Conservation (phyloP, 768 basidiomycete species). For the Russula ochroleuca region DNA sequence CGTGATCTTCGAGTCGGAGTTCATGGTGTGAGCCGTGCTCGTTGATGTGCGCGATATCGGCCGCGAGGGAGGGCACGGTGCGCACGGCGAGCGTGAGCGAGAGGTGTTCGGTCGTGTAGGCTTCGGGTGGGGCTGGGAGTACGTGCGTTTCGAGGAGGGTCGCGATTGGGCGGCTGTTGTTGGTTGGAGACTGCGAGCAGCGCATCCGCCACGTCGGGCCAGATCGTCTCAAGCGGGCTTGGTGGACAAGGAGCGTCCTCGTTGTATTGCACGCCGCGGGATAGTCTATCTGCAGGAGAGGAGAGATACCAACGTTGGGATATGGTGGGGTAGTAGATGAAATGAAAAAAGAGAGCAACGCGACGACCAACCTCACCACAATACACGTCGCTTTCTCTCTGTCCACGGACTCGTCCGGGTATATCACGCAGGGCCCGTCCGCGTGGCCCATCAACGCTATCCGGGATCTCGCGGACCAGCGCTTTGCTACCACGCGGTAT, state of each 20-base stretch:
- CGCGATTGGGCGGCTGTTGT: slow-evolving; percentile 33
- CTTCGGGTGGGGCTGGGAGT: slow-evolving; percentile 48
- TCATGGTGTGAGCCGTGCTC: too few species aligned
- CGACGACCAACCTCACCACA: slow-evolving; percentile 39
- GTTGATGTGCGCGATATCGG: slow-evolving; percentile 88
- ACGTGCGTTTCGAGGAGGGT: slow-evolving; percentile 42
- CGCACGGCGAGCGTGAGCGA: slow-evolving; percentile 79
- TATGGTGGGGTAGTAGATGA: too few species aligned
- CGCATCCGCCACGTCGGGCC: slow-evolving; percentile 73
- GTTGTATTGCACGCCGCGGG: slow-evolving; percentile 93
- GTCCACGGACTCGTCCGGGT: slow-evolving; percentile 83
- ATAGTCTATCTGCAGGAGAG: slow-evolving; percentile 66
- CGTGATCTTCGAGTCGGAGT: too few species aligned
- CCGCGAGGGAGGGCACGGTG: slow-evolving; percentile 61
- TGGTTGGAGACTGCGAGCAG: slow-evolving; percentile 47
- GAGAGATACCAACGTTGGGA: too few species aligned
- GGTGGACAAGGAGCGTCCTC: slow-evolving; percentile 86
- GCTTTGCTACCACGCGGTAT: slow-evolving; percentile 93
- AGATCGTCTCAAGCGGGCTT: slow-evolving; percentile 63
- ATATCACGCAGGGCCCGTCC: slow-evolving; percentile 89
- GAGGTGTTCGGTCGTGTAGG: slow-evolving; percentile 88
- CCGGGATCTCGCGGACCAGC: slow-evolving; percentile 81
- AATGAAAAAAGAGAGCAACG: too few species aligned
- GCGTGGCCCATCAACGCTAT: slow-evolving; percentile 99
- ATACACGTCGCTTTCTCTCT: slow-evolving; percentile 75